A percentile compares a stretch with the other conserved stretches of the same genome.
Evolutionary conservation across 2,329 filamentous ascomycete genomes (phyloP).

Genomic region (Xylaria sp.): DNA sequence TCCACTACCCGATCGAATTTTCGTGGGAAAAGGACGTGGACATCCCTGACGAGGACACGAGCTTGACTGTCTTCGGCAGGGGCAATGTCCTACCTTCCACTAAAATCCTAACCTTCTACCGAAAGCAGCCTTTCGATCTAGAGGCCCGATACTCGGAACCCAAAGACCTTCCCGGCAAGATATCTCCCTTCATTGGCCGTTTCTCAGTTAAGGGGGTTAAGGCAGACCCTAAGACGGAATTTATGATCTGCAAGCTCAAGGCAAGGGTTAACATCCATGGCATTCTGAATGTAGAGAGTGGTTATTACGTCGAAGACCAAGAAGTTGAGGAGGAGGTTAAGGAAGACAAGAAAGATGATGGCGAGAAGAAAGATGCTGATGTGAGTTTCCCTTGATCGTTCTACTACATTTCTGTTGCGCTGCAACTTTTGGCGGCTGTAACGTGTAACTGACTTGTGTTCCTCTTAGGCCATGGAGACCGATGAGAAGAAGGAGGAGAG

Average conservation of each 20-base stretch:
- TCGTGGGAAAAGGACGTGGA: conserved; percentile 98
- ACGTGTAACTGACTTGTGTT: conserved; percentile 24
- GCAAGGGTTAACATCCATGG: conserved; percentile 96
- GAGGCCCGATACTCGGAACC: conserved; percentile 94
- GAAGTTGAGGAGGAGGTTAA: conserved; percentile 95
- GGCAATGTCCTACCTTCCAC: conserved; percentile 97
- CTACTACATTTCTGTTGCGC: neutral
- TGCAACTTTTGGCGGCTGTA: neutral
- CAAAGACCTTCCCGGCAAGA: conserved; percentile 86
- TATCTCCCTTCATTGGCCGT: conserved; percentile 93
- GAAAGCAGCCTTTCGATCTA: conserved; percentile 95
- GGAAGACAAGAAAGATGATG: conserved; percentile 69
- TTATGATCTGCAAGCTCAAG: conserved; percentile 99
- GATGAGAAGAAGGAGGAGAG: conserved; percentile 73
- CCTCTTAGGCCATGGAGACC: conserved; percentile 81
- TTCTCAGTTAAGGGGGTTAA: conserved; percentile 99
- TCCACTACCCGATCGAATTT: conserved; percentile 98
- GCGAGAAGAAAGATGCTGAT: conserved; percentile 75
- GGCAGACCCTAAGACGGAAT: conserved; percentile 91
- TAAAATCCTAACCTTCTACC: conserved; percentile 99
- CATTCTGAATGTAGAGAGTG: conserved; percentile 93
- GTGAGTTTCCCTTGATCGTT: conserved; percentile 63
- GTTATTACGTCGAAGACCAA: conserved; percentile 97
- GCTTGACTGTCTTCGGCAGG: conserved; percentile 95
- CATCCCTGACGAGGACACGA: conserved; percentile 98